Percentiles rank a stretch among this genome's conserved stretches.
These are phyloP conservation scores for Ilex aquifolium DNA, from an alignment of 257 asterid species.

Conservation along the genomic window DNA sequence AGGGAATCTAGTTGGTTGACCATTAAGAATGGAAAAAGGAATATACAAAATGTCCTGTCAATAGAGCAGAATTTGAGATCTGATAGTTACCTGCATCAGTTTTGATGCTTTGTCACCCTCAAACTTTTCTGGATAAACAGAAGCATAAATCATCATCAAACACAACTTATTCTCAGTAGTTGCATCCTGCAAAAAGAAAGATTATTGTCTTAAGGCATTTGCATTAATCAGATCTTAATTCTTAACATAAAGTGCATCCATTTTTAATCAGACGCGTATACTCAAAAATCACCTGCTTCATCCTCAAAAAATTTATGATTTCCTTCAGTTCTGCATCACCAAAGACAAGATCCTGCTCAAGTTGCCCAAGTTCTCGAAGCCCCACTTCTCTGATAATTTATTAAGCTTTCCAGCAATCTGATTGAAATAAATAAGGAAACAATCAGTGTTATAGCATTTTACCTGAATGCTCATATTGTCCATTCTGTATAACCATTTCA, in stretches of 20 bases:
- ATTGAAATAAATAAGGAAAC: conserved; percentile 14
- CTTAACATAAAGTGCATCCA: background rate
- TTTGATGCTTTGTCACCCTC: conserved; percentile 89
- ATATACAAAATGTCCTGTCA: background rate
- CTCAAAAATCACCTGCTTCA: conserved; percentile 45
- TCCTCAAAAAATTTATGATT: conserved; percentile 65
- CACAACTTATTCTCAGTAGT: conserved; percentile 64
- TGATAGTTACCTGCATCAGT: conserved; percentile 83
- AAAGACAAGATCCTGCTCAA: conserved; percentile 97
- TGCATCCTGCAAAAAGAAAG: conserved; percentile 43
- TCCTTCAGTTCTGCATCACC: conserved; percentile 99
- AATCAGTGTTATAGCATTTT: conserved; percentile 4
- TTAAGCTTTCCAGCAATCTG: conserved; percentile 96
- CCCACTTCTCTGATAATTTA: no score
- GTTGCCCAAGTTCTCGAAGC: no score
- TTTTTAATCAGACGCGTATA: conserved; percentile 3
- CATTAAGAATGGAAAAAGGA: background rate
- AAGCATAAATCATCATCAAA: conserved; percentile 82
- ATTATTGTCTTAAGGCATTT: conserved; percentile 8
- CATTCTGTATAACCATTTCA: background rate
- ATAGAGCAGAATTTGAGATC: background rate
- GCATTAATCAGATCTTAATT: conserved; percentile 9
- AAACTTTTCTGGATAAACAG: conserved; percentile 85
- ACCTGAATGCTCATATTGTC: conserved; percentile 4
- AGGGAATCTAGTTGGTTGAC: no score